phyloP scores from a whole-genome alignment of 1,284 basidiomycete genomes.

The Malassezia globosa region DNA sequence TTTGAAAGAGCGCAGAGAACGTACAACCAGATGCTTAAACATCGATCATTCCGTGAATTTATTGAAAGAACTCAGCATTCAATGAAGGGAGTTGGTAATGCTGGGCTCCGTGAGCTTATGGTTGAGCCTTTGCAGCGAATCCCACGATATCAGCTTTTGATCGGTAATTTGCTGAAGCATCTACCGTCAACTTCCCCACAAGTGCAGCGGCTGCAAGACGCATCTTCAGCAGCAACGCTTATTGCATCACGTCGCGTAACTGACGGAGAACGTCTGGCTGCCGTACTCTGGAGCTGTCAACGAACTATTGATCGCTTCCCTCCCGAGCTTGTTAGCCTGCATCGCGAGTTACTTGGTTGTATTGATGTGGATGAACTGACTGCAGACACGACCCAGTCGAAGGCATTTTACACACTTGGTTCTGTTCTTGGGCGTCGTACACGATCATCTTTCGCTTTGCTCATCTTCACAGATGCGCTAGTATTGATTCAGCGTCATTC shows the following conservation, averaged over 20 bases:
- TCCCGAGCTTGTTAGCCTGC: conserved; percentile 53
- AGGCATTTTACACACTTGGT: conserved; percentile 4
- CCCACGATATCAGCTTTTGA: conserved; percentile 84
- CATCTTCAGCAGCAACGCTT: conserved; percentile 71
- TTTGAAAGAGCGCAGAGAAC: conserved; percentile 84
- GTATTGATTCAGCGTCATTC: conserved; percentile 77
- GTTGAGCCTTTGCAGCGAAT: conserved; percentile 99
- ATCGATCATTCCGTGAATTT: conserved; percentile 66
- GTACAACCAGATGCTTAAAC: conserved; percentile 69
- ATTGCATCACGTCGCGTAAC: conserved; percentile 88
- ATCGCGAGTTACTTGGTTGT: conserved; percentile 76
- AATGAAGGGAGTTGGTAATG: conserved; percentile 64
- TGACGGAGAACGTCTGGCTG: conserved; percentile 75
- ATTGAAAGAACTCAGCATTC: conserved; percentile 67
- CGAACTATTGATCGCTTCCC: conserved; percentile 83
- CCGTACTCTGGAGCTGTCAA: conserved; percentile 74
- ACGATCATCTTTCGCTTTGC: conserved; percentile 52
- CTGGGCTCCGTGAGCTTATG: conserved; percentile 72
- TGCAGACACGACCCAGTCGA: neutral
- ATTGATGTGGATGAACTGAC: conserved; percentile 74
- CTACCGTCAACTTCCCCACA: conserved; percentile 45
- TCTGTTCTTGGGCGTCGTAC: conserved; percentile 7
- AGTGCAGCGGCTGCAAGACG: conserved; percentile 61
- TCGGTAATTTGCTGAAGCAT: conserved; percentile 53
- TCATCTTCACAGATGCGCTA: conserved; percentile 89